Evolutionary conservation across 2,329 filamentous ascomycete species (phyloP), one percentile per base, ranked within the genome.

Genomic region (Chaetomium olivaceum): DNA sequence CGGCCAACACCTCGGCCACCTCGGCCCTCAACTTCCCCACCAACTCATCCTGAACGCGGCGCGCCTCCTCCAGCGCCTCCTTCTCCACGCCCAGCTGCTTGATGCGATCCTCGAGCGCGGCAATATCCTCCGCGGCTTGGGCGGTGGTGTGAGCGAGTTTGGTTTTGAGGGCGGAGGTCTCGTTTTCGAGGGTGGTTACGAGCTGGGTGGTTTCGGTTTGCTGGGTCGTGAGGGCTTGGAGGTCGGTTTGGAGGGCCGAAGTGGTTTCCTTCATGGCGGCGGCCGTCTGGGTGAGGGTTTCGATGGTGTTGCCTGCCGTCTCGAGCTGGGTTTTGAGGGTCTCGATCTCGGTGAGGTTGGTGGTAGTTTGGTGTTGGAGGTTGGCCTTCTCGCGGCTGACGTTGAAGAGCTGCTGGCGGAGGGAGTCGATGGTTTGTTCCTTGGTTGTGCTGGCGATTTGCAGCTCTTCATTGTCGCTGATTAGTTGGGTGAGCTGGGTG

Each of bases 311-410:
- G 12, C 6, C 14, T 1, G 54, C 27, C n/a, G 9, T 12, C 11
- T 33, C 14, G 33, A 57, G 54, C 11, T 57, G n/a, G 39, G 39
- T 27, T 48, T 31, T 48, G 16, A 60, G 58, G 19, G n/a, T 60
- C 7, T 12, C 29, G 43, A 51, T 31, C 5, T 58, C 57, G 12
- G 57, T 12, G 1, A 21, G 23, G n/a, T 1, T 23, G 27, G 46
- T 4, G n/a, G 43, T 23, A 7, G 4, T 25, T 36, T 58, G 56
- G 9, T 58, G 16, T 12, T 29, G 16, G 14, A 58, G 36, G 21
- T 14, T 19, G 23, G 29, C 25, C 2, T 31, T 39, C 16, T 58
- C 39, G 9, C 19, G 56, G 14, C 2, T 9, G 43, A 33, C 25
- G 7, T 14, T 12, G 39, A 59, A 33, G 27, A 58, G 56, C 4